Evolutionary conservation across 2,329 filamentous ascomycete genomes (phyloP), one percentile per base, ranked within the genome.

Genomic region (Colletotrichum orbiculare): DNA sequence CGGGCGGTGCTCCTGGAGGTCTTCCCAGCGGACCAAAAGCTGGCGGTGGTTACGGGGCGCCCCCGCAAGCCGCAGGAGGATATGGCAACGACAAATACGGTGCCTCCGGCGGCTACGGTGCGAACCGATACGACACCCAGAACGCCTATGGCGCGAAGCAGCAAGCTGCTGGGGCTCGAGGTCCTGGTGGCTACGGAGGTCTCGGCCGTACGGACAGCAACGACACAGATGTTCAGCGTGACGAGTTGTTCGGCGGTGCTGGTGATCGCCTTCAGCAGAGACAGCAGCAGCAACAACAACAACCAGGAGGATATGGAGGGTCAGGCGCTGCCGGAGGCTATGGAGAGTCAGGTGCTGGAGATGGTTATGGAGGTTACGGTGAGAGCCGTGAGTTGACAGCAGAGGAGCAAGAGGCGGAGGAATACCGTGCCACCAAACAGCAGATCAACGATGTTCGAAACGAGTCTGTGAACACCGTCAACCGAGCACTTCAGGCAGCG

Each of bases 341-440:
- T 12, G 63, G 41, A 1, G 63, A 25, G 25, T 25, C 25, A 25
- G 25, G 25, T 25, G 25, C 25, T 25, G 25, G 25, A 25, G 25
- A 25, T 25, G 25, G 46, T 2, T 84, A 82, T 63, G 85, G 81
- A 34, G 85, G 83, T 35, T 88, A 89, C 68, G 86, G 92, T 56
- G 89, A 90, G 61, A 85, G 91, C 64, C 87, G 92, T 52, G 88
- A 97, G 75, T 80, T 97, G 69, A 97, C 93, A 0, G 93, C 89
- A 1, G 93, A 97, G 70, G 87, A 88, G 83, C 80, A 93, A 74
- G 93, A 97, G 61, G 81, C 86, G 80, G 78, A 90, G 68, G 89
- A 96, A 66, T 86, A 94, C 11, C 83, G 89, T 64, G 87, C 88
- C 0, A 66, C 15, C 37, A 93, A 93, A 76, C 83, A 89, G 70